A percentile compares a stretch with the other conserved stretches of the same genome.
Evolutionary conservation across 352 stramenopile genomes (phyloP).

Genomic region (Pythium sukuiense): DNA sequence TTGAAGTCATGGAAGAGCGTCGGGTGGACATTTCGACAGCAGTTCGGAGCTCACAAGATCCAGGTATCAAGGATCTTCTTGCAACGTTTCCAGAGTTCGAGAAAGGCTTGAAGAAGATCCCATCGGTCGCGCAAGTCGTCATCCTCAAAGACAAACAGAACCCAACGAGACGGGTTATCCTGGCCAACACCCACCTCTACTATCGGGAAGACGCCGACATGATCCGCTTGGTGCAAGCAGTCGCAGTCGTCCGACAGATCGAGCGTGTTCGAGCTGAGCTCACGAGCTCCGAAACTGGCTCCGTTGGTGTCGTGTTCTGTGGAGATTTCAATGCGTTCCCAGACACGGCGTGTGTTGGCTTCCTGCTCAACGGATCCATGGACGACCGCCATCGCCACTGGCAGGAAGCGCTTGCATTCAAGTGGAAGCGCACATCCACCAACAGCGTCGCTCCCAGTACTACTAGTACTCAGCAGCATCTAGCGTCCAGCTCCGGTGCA

Average conservation of each 20-base stretch:
- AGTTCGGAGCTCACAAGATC: conserved; percentile 38
- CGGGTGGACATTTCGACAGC: conserved; percentile 42
- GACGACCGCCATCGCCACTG: conserved; percentile 54
- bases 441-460: no score
- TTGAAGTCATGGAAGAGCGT: conserved; percentile 50
- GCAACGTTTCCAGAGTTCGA: conserved; percentile 54
- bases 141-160: conserved; percentile 39
- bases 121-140: conserved; percentile 65
- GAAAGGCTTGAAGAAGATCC: conserved; percentile 49
- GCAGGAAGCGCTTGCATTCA: conserved; percentile 48
- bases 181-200: conserved; percentile 79
- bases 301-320: conserved; percentile 51
- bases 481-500: no score
- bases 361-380: conserved; percentile 49
- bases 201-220: conserved; percentile 73
- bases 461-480: no score
- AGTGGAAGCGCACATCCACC: conserved; percentile 34
- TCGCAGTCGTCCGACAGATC: conserved; percentile 43
- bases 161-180: conserved; percentile 31
- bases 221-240: conserved; percentile 61
- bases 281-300: background rate
- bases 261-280: conserved; percentile 25
- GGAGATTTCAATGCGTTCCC: conserved; percentile 73
- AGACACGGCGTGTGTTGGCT: conserved; percentile 41
- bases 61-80: conserved; percentile 39